These are phyloP conservation scores for Cystobasidium ongulense DNA, from an alignment of 768 basidiomycete species.

Conservation along the genomic window DNA sequence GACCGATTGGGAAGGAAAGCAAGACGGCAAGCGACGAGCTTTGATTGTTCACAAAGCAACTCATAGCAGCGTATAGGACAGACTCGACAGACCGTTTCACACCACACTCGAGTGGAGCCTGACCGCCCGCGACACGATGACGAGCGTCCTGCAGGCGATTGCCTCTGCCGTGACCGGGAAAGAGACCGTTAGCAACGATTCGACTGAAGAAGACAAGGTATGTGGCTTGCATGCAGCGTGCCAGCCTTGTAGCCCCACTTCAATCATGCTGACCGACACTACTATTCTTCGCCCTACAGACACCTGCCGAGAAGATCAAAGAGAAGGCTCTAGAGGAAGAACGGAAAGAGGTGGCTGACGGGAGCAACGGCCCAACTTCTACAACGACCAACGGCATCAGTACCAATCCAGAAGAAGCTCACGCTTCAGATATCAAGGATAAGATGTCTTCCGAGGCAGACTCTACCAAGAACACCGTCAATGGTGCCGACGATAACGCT, in stretches of 20 bases:
- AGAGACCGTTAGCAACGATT: not conserved
- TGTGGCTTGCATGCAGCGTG: not conserved
- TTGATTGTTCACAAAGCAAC: too few relatives aligned
- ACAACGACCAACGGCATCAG: not conserved
- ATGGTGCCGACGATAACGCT: conserved; percentile 24
- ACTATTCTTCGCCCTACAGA: not conserved
- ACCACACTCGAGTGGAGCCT: too few relatives aligned
- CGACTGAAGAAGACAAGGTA: not conserved
- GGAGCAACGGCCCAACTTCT: not conserved
- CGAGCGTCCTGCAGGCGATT: not conserved
- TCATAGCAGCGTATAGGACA: too few relatives aligned
- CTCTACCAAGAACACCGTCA: not conserved
- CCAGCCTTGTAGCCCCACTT: not conserved
- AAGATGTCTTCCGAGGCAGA: not conserved
- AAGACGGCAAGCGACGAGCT: too few relatives aligned
- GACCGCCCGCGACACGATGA: too few relatives aligned
- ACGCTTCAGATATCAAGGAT: not conserved
- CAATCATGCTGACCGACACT: not conserved
- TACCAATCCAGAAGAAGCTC: conserved; percentile 26
- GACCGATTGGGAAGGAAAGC: not conserved
- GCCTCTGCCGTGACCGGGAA: not conserved
- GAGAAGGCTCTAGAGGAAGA: conserved; percentile 5
- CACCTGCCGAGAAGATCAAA: conserved; percentile 29
- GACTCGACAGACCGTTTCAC: not conserved
- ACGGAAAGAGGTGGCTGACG: not conserved